phyloP scores from a whole-genome alignment of 192 early-diverging fungal species.

The Phycomyces nitens region DNA sequence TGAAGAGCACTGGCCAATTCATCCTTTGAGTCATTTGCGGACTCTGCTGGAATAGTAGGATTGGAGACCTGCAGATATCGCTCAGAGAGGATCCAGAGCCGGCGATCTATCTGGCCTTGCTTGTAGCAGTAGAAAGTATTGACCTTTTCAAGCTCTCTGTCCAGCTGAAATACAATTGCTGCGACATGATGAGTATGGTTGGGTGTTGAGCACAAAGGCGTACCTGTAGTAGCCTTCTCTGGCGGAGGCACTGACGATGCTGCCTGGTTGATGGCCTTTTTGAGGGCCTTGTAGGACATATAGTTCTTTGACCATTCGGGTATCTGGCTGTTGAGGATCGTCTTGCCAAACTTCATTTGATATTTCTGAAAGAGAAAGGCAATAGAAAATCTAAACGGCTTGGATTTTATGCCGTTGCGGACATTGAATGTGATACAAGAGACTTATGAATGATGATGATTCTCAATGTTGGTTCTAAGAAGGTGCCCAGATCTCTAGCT shows the following conservation, averaged over 20 bases:
- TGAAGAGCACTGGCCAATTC: slow-evolving; percentile 43
- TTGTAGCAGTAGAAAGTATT: slow-evolving; percentile 79
- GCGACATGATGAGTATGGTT: slow-evolving; percentile 27
- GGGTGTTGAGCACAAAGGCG: background rate
- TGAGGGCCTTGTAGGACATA: slow-evolving; percentile 67
- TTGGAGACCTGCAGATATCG: slow-evolving; percentile 30
- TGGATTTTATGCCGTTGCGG: background rate
- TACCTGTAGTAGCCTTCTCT: slow-evolving; percentile 41
- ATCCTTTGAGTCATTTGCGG: background rate
- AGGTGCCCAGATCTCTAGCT: too few species aligned
- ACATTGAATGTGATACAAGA: too few species aligned
- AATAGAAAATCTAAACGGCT: background rate
- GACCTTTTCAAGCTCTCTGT: slow-evolving; percentile 84
- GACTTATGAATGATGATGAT: too few species aligned
- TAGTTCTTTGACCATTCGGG: slow-evolving; percentile 57
- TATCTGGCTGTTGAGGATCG: slow-evolving; percentile 46
- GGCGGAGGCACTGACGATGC: slow-evolving; percentile 14
- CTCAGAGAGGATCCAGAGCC: slow-evolving; percentile 57
- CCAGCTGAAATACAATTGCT: slow-evolving; percentile 77
- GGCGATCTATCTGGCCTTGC: slow-evolving; percentile 66
- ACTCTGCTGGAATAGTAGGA: background rate
- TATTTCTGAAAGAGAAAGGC: background rate
- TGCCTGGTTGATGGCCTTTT: slow-evolving; percentile 68
- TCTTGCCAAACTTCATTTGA: slow-evolving; percentile 56
- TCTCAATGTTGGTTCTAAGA: too few species aligned